Base-by-base conservation (phyloP, 2,329 filamentous ascomycete genomes). In the Paramyrothecium sp. region DNA sequence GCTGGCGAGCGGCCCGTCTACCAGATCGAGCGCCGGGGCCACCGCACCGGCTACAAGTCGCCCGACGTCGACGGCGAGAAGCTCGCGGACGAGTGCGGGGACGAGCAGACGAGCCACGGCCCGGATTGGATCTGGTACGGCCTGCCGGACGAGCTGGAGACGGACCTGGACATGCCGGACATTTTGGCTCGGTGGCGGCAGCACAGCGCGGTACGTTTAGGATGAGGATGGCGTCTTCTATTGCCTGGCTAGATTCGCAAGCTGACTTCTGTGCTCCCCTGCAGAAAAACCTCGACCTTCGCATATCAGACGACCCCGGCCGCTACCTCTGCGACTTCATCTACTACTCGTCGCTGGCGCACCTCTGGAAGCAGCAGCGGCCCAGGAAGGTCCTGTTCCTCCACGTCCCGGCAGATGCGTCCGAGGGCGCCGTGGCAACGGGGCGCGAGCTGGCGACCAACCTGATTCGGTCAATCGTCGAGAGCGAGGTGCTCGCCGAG, bases 281-380 rank as follows among this genome's bases (percentile, higher is more conserved):
- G 56, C 55, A 77, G 78, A 65, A 70, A 48, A 69, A 74, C 49
- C 61, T 72, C 53, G 78, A 82, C 60, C 69, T 87, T 8, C 80
- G 84, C 33, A 75, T 89, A 44, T 91, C 88, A 0, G 81, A 86
- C 48, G 87, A 93, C 62, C 85, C 90, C 0, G 90, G 90, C 3
- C 82, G 81, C 20, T 93, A 89, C 70, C 77, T 92, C 17, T 93
- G 90, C 72, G 90, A 93, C 68, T 93, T 90, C 67, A 91, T 89
- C 63, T 91, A 89, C 71, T 92, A 86, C 72, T 86, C 84, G 7
- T 89, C 86, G 59, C 71, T 92, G 63, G 79, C 88, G 20, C 75
- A 86, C 57, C 73, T 86, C 38, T 77, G 75, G 64, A 81, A 80
- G 67, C 71, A 76, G 51, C 65, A 75, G 49, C 68, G 78, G 58